Evolutionary conservation across 352 stramenopile genomes (phyloP).

Genomic region (Globisporangium perplexum): DNA sequence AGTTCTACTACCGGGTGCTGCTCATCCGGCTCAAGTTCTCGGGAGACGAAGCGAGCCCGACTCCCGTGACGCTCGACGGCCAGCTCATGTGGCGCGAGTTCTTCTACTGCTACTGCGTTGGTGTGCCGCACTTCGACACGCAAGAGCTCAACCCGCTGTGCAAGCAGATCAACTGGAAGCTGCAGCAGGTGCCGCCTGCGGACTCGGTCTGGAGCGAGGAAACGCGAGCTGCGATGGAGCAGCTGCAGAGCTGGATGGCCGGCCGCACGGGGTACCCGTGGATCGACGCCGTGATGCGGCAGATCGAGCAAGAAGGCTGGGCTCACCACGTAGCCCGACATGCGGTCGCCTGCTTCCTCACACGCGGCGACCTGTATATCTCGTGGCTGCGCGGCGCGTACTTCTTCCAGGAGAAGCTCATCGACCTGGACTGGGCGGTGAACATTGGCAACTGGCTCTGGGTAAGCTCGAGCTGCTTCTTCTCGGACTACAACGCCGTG

Average conservation of each 20-base stretch:
- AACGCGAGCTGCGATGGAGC: constrained; percentile 41
- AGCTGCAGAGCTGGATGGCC: constrained; percentile 86
- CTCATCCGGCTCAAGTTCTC: constrained; percentile 90
- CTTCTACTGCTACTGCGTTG: constrained; percentile 79
- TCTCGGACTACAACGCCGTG: constrained; percentile 94
- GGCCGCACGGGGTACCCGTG: constrained; percentile 95
- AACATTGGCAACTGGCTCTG: constrained; percentile 98
- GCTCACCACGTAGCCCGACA: constrained; percentile 85
- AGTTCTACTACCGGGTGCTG: constrained; percentile 76
- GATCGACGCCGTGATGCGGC: constrained; percentile 95
- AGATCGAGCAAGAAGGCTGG: constrained; percentile 88
- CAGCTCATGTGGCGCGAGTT: constrained; percentile 97
- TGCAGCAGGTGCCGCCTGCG: constrained; percentile 22
- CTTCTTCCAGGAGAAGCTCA: constrained; percentile 89
- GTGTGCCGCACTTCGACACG: constrained; percentile 77
- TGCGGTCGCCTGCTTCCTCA: constrained; percentile 95
- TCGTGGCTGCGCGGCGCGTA: constrained; percentile 89
- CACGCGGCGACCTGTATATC: constrained; percentile 92
- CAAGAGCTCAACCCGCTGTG: constrained; percentile 90
- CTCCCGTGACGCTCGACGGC: constrained; percentile 87
- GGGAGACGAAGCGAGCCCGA: constrained; percentile 54
- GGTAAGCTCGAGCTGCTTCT: constrained; percentile 93
- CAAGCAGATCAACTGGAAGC: constrained; percentile 65
- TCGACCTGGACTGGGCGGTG: constrained; percentile 95
- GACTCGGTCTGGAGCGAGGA: constrained; percentile 23